phyloP scores from a whole-genome alignment of 1,139 yeast genomes.

The Ogataea hybrid region DNA sequence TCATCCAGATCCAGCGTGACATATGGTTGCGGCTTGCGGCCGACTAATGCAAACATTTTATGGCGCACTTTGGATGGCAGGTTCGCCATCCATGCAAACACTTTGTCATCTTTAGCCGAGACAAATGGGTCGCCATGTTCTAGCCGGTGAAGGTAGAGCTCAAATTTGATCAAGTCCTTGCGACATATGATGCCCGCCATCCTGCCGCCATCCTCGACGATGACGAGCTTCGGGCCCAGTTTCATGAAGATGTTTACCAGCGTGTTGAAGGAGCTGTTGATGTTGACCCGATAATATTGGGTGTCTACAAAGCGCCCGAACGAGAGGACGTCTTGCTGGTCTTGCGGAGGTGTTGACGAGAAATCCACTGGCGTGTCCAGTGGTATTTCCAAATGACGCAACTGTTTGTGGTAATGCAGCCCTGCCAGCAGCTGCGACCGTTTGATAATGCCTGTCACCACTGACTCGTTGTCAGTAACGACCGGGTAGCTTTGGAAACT shows the following conservation, averaged over 20 bases:
- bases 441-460: conserved; percentile 35
- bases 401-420: conserved; percentile 21
- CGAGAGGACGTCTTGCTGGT: conserved; percentile 30
- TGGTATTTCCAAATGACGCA: conserved; percentile 4
- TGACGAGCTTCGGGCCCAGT: conserved; percentile 74
- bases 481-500: conserved; percentile 58
- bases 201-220: conserved; percentile 55
- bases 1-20: conserved; percentile 4
- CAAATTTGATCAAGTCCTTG: conserved; percentile 64
- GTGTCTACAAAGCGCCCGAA: conserved; percentile 48
- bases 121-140: conserved; percentile 28
- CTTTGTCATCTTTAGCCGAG: conserved; percentile 18
- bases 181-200: conserved; percentile 63
- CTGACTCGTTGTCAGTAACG: conserved; percentile 31
- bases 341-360: conserved; percentile 18
- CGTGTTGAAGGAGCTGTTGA: conserved; percentile 56
- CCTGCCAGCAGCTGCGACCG: conserved; percentile 32
- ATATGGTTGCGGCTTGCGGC: not conserved
- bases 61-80: conserved; percentile 4
- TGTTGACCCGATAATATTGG: conserved; percentile 63
- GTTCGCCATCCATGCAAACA: conserved; percentile 20
- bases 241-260: conserved; percentile 70
- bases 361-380: conserved; percentile 20
- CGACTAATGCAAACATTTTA: not conserved
- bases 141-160: conserved; percentile 30